These are phyloP conservation scores for Cytospora mali DNA, from an alignment of 2,329 filamentous ascomycete species.

Conservation along the genomic window DNA sequence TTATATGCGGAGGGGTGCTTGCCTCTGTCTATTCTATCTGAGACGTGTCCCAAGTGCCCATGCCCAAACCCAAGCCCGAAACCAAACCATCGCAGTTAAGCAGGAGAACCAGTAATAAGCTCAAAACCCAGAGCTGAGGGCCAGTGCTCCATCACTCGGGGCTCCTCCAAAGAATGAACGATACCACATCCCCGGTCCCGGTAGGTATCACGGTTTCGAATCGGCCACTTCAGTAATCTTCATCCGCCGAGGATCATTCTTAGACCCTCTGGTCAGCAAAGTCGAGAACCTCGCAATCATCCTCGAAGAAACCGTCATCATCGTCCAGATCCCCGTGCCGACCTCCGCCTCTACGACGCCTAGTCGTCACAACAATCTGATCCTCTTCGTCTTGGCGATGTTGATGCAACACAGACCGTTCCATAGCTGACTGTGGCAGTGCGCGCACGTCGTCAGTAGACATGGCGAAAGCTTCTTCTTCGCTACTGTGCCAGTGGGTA, in stretches of 20 bases:
- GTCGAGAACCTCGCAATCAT: slow-evolving; percentile 89
- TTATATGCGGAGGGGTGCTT: slow-evolving; percentile 22
- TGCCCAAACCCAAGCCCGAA: slow-evolving; percentile 5
- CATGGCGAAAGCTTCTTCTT: slow-evolving; percentile 54
- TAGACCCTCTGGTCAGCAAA: slow-evolving; percentile 74
- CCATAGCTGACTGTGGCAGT: slow-evolving; percentile 65
- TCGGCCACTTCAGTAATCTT: slow-evolving; percentile 15
- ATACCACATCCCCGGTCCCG: slow-evolving; percentile 8
- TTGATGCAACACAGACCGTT: slow-evolving; percentile 52
- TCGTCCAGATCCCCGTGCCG: slow-evolving; percentile 56
- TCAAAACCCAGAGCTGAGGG: slow-evolving; percentile 18
- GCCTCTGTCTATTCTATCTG: slow-evolving; percentile 25
- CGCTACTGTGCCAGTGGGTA: slow-evolving; percentile 48
- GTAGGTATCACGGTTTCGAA: slow-evolving; percentile 5
- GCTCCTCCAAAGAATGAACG: slow-evolving; percentile 24
- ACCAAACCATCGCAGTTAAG: slow-evolving; percentile 17
- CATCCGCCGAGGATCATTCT: slow-evolving; percentile 30
- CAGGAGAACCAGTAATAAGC: slow-evolving; percentile 20
- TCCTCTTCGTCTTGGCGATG: slow-evolving; percentile 64
- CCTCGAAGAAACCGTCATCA: slow-evolving; percentile 84
- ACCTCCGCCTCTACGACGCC: slow-evolving; percentile 64
- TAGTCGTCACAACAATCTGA: slow-evolving; percentile 81
- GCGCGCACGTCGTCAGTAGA: slow-evolving; percentile 59
- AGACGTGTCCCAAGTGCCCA: slow-evolving; percentile 25
- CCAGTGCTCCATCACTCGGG: slow-evolving; percentile 28